Evolutionary conservation across 129 eudicot species (phyloP).

Genomic region (Pulicaria dysenterica): DNA sequence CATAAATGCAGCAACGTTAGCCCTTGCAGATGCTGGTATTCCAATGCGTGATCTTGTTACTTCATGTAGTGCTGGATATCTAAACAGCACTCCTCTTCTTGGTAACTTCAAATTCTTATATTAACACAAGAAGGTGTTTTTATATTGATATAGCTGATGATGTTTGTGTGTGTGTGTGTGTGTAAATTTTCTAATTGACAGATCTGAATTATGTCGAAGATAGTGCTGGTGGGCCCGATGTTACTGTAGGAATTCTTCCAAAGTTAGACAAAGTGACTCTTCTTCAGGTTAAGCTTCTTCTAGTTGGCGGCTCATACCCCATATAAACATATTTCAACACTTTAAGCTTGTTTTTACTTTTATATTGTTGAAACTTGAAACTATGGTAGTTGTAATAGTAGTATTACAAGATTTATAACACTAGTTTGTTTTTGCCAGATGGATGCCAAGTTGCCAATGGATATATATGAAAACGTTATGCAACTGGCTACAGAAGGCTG

Average conservation of each 20-base stretch:
- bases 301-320: too few relatives aligned
- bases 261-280: constrained; percentile 89
- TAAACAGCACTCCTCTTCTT: constrained; percentile 78
- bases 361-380: not conserved
- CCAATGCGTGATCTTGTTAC: constrained; percentile 96
- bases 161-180: too few relatives aligned
- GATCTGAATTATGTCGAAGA: constrained; percentile 90
- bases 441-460: constrained; percentile 91
- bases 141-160: too few relatives aligned
- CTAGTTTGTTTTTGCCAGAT: constrained; percentile 45
- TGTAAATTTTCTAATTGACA: constrained; percentile 34
- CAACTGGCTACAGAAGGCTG: constrained; percentile 93
- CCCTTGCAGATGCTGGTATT: constrained; percentile 96
- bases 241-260: constrained; percentile 87
- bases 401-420: not conserved
- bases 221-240: constrained; percentile 98
- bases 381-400: too few relatives aligned
- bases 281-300: constrained; percentile 64
- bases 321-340: not conserved
- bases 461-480: constrained; percentile 80
- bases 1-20: constrained; percentile 60
- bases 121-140: not conserved
- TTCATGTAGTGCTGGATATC: constrained; percentile 90
- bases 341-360: not conserved
- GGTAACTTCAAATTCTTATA: constrained; percentile 41